These are phyloP conservation scores for Stephania japonica DNA, from an alignment of 164 flowering plant species.

Conservation along the genomic window DNA sequence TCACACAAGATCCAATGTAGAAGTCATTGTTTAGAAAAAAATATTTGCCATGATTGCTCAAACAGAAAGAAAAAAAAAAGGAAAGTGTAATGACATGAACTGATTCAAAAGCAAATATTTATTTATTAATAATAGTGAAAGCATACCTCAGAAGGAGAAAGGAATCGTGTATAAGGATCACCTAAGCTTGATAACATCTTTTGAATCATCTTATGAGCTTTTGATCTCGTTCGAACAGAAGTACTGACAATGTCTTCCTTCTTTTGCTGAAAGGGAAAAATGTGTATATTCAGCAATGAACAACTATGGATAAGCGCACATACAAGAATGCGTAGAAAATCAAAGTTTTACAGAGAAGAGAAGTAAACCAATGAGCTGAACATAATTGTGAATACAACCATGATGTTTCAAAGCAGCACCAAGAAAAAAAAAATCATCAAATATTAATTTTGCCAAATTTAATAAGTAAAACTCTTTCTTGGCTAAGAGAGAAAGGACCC, in stretches of 20 bases:
- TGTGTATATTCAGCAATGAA: not conserved
- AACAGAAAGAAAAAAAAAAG: not conserved
- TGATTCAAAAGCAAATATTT: not conserved
- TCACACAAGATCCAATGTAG: not conserved
- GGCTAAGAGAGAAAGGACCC: too few species aligned
- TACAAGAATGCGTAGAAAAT: not conserved
- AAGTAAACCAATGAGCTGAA: not conserved
- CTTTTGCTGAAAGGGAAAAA: conserved; percentile 40
- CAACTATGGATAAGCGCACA: not conserved
- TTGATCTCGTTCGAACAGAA: conserved; percentile 62
- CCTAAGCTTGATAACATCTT: conserved; percentile 79
- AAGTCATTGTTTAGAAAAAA: not conserved
- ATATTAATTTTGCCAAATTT: too few species aligned
- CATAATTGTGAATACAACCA: not conserved
- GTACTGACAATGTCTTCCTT: conserved; percentile 44
- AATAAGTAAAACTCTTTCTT: too few species aligned
- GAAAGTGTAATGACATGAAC: not conserved
- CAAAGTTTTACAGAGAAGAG: not conserved
- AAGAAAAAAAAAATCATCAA: too few species aligned
- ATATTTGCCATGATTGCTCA: not conserved
- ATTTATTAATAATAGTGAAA: not conserved
- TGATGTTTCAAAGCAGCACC: not conserved
- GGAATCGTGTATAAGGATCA: conserved; percentile 88
- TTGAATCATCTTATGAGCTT: conserved; percentile 73
- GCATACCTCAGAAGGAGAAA: conserved; percentile 71